A percentile compares a stretch with the other conserved stretches of the same genome.
Evolutionary conservation across 2,329 filamentous ascomycete genomes (phyloP).

Genomic region (Penicillium sumatraense): DNA sequence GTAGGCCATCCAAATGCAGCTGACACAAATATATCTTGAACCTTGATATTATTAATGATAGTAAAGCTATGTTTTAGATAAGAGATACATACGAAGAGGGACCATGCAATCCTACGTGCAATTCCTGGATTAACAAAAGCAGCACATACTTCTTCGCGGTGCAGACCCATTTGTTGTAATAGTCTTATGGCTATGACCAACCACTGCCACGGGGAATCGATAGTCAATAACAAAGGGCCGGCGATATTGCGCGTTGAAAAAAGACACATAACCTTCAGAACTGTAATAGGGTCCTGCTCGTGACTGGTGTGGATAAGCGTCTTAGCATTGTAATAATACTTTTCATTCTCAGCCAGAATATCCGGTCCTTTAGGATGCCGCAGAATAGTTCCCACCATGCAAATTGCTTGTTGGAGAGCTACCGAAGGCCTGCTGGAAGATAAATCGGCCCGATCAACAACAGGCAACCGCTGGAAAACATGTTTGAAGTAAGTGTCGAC

Average conservation of each 20-base stretch:
- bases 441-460: not conserved
- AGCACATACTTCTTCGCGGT: not conserved
- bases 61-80: not conserved
- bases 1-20: not conserved
- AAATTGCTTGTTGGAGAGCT: not conserved
- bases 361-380: not conserved
- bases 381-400: not conserved
- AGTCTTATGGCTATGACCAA: not conserved
- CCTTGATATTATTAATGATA: not conserved
- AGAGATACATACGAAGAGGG: not conserved
- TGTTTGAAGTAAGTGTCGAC: not conserved
- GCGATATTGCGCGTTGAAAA: not conserved
- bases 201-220: not conserved
- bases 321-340: not conserved
- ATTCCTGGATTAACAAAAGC: not conserved
- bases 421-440: not conserved
- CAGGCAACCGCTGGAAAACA: not conserved
- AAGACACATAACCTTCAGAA: not conserved
- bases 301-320: not conserved
- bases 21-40: not conserved
- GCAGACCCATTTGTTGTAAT: not conserved
- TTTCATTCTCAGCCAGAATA: not conserved
- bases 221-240: not conserved
- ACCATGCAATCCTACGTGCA: not conserved
- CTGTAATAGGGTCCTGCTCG: not conserved